phyloP scores from a whole-genome alignment of 164 flowering plant genomes.

The Piper longum region DNA sequence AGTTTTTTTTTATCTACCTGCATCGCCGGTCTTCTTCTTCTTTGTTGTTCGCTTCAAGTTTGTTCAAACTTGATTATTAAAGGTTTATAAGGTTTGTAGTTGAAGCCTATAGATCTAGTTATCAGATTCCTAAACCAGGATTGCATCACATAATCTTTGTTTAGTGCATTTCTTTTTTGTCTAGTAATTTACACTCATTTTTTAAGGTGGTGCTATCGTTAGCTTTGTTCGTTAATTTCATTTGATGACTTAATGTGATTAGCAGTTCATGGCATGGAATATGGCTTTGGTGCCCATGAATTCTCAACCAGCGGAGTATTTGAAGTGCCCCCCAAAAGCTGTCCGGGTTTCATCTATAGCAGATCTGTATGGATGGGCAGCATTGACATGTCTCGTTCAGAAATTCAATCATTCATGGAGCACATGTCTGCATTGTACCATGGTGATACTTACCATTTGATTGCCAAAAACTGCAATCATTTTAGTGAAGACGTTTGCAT shows the following conservation, averaged over 20 bases:
- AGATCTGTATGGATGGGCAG: conserved; percentile 62
- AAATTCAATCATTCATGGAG: conserved; percentile 64
- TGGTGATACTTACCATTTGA: conserved; percentile 83
- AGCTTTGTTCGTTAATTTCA: background rate
- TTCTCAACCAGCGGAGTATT: conserved; percentile 80
- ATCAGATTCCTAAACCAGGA: too few species aligned
- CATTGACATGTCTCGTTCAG: conserved; percentile 55
- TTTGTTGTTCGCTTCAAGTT: too few species aligned
- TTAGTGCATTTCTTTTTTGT: too few species aligned
- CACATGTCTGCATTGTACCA: conserved; percentile 50
- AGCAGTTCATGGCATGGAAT: conserved; percentile 78
- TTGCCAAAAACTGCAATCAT: conserved; percentile 93
- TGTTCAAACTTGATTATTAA: too few species aligned
- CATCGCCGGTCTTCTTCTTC: too few species aligned
- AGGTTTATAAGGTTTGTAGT: too few species aligned
- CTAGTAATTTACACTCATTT: too few species aligned
- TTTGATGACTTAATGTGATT: background rate
- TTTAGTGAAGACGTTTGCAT: conserved; percentile 69
- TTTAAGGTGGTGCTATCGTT: too few species aligned
- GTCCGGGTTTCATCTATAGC: conserved; percentile 82
- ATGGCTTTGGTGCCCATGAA: conserved; percentile 91
- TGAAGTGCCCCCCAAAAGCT: conserved; percentile 86
- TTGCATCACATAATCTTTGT: too few species aligned
- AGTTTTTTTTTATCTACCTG: too few species aligned
- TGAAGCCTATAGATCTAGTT: too few species aligned